Evolutionary conservation across 2,329 filamentous ascomycete genomes (phyloP), one percentile per base, ranked within the genome.

Genomic region (Penicillium nordicum): DNA sequence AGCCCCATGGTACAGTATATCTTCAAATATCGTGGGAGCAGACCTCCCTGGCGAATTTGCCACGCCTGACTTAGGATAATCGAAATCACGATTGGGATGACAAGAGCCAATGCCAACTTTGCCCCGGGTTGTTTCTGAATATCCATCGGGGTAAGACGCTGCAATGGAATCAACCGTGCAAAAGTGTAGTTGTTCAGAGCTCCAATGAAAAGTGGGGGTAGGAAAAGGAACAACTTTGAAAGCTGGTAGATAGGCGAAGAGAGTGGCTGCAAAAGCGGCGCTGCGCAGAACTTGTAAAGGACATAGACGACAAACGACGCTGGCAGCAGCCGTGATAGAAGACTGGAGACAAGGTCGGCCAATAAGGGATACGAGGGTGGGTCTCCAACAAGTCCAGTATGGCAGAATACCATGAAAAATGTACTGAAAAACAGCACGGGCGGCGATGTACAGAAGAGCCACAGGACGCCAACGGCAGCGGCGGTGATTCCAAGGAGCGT

Each of bases 101-200:
- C 88, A 55, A 90, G 82, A 43, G 89, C 84, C 47, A 99, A 78
- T 0, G 94, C 93, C 1, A 89, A 82, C 54, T 90, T 87, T 0
- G 93, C 94, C 8, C 94, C 94, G 0, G 94, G 93, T 69, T 99
- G 92, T 64, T 92, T 88, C 46, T 88, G 78, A 42, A 99, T 84
- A 69, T 99, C 94, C 70, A 95, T 91, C 0, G 88, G 86, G 9
- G 90, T 97, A n/a, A 99, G 81, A 2, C 94, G 88, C 72, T 92
- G 86, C 63, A 99, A 94, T 0, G 94, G 94, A 59, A 99, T 97
- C 75, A 90, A 88, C 10, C 72, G 71, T 66, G 91, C 89, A 68
- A 99, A 90, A 0, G 94, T 97, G 74, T 97, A 95, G 75, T 97
- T 97, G 68, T 93, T 93, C 63, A 99, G 76, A 1, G 90, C 88